These are phyloP conservation scores for Sporothrix schenckii DNA, from an alignment of 2,329 filamentous ascomycete species.

Conservation along the genomic window DNA sequence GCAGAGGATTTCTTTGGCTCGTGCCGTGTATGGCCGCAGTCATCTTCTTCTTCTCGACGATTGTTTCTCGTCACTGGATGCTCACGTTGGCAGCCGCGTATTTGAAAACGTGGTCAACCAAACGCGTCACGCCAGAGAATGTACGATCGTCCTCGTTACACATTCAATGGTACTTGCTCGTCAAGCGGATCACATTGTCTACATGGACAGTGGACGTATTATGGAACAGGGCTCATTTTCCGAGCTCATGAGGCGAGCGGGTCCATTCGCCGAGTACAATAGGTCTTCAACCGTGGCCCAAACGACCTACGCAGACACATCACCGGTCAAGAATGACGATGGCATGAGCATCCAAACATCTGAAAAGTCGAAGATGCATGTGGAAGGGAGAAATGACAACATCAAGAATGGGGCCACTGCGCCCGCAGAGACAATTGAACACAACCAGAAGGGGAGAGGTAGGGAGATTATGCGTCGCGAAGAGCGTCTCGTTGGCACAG, in stretches of 20 bases:
- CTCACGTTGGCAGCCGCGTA: constrained; percentile 61
- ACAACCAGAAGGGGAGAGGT: constrained; percentile 25
- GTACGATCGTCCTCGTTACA: constrained; percentile 38
- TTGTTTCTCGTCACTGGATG: constrained; percentile 60
- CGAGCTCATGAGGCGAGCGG: constrained; percentile 49
- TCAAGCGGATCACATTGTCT: constrained; percentile 66
- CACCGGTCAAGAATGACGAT: neutral
- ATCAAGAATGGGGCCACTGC: neutral
- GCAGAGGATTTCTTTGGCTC: constrained; percentile 55
- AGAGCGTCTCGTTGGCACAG: constrained; percentile 61
- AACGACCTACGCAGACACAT: neutral
- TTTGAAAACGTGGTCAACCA: constrained; percentile 62
- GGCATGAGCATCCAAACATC: neutral
- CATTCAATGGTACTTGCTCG: constrained; percentile 61
- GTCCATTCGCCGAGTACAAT: neutral
- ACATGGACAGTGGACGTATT: constrained; percentile 68
- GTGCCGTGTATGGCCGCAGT: constrained; percentile 57
- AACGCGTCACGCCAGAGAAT: constrained; percentile 29
- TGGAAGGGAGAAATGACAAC: too few species aligned
- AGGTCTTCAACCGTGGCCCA: neutral
- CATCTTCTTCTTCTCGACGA: constrained; percentile 60
- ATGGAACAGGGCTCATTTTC: constrained; percentile 66
- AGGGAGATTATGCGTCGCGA: constrained; percentile 56
- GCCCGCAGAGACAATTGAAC: constrained; percentile 13
- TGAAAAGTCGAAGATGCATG: neutral